These are phyloP conservation scores for Auricularia sp. DNA, from an alignment of 768 basidiomycete genomes.

Conservation along the genomic window DNA sequence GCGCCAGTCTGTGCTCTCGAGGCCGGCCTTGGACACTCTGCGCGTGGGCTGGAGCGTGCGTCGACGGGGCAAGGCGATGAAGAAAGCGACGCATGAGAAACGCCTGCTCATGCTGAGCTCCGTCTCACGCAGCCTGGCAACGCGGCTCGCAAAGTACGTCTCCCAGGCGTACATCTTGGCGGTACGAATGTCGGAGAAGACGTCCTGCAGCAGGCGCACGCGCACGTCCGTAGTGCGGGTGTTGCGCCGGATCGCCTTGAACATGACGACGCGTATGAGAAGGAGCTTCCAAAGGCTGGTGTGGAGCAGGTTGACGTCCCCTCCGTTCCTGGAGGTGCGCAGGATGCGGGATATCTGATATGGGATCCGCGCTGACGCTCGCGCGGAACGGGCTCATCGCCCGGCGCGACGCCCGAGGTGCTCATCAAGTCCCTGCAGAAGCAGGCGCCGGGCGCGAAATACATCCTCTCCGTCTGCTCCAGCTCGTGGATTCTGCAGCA, in stretches of 20 bases:
- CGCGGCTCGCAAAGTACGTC: conserved; percentile 35
- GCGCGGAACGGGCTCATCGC: neutral
- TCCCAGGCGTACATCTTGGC: conserved; percentile 61
- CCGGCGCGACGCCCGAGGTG: conserved; percentile 4
- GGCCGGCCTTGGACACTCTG: conserved; percentile 85
- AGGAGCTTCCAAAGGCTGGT: too few species aligned
- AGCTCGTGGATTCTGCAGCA: conserved; percentile 26
- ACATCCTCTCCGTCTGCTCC: conserved; percentile 36
- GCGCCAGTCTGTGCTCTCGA: conserved; percentile 47
- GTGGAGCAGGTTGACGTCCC: conserved; percentile 7
- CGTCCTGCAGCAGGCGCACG: conserved; percentile 32
- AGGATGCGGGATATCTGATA: too few species aligned
- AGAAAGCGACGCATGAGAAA: conserved; percentile 18
- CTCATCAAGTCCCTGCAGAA: conserved; percentile 23
- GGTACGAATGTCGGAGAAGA: conserved; percentile 15
- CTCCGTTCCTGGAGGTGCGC: conserved; percentile 8
- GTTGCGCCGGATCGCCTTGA: conserved; percentile 31
- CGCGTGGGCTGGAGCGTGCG: neutral
- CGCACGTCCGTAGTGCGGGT: conserved; percentile 25
- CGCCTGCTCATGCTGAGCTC: conserved; percentile 14
- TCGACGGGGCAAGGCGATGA: conserved; percentile 2
- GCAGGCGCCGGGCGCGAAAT: conserved; percentile 27
- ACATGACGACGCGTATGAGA: conserved; percentile 27
- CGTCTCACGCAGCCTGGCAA: conserved; percentile 27
- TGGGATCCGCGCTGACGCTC: too few species aligned